Conservation (phyloP, 352 stramenopile genomes). For the Thraustochytrium sp. region DNA sequence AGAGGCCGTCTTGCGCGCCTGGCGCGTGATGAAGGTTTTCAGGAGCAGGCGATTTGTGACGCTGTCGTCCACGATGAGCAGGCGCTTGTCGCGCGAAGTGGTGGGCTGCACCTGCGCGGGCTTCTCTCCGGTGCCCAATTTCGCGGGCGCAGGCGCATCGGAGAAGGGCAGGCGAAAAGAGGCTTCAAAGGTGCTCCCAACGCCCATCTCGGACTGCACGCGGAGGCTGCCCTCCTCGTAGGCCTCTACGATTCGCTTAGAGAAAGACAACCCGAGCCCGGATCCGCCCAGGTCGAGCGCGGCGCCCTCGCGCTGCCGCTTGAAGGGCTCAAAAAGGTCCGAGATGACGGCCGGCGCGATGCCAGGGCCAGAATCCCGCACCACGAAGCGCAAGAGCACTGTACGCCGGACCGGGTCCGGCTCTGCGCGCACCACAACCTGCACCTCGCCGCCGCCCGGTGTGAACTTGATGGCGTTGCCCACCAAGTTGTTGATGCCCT, state of each 20-base stretch:
- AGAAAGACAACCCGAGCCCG: background rate
- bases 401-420: background rate
- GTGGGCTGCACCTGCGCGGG: no score
- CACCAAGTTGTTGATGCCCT: background rate
- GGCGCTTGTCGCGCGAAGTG: no score
- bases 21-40: no score
- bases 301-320: background rate
- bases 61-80: constrained; percentile 6
- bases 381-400: background rate
- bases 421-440: background rate
- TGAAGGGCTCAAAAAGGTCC: constrained; percentile 13
- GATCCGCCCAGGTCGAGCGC: background rate
- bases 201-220: background rate
- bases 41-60: background rate
- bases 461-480: constrained; percentile 20
- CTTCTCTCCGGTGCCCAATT: background rate
- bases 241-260: background rate
- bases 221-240: background rate
- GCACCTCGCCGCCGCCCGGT: background rate
- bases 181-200: background rate
- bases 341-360: background rate
- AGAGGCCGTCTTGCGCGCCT: no score
- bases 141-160: background rate
- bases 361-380: background rate
- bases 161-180: background rate